Evolutionary conservation across 805 yeast species (phyloP), one percentile per base, ranked within the genome.

Genomic region (Maudiozyma saulgeensis): DNA sequence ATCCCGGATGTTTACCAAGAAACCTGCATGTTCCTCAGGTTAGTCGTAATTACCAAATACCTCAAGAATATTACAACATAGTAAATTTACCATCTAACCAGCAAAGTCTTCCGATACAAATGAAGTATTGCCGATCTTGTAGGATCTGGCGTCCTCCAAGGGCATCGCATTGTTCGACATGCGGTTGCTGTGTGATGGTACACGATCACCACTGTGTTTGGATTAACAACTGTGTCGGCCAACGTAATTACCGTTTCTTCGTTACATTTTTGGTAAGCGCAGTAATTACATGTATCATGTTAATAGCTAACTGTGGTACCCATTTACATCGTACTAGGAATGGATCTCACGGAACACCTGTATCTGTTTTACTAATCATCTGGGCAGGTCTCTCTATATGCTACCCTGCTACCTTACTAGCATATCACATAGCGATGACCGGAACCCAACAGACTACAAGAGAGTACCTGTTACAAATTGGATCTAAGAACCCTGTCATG

Each of bases 161-260:
- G 47, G 68, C 89, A 0, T 78, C 83, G 49, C 96, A 87, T 63
- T 87, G 96, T 59, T 72, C 81, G 1, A 70, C 71, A 2, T 87
- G 96, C 66, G 79, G 78, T 53, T 70, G 71, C 7, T 87, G 96
- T 59, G 70, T 85, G 18, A 61, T 72, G 35, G 63, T 71, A 50
- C 83, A 80, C 60, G 95, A 85, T 59, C 87, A 81, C 59, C 87
- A 81, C 62, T 84, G 90, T 59, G 56, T 71, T 35, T 80, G 85
- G 79, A 60, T 87, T 45, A 82, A 84, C 58, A 85, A 81, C 56
- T 87, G 96, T 61, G 75, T 87, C 41, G 96, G 95, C 1, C 77
- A 78, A 52, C 66, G 86, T 49, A 87, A 85, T 58, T 85, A 85
- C 62, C 66, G 78, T 53, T 81, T 74, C 63, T 86, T 84, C 57